These are phyloP conservation scores for Colletotrichum echinochloae DNA, from an alignment of 2,329 filamentous ascomycete species.

Conservation along the genomic window DNA sequence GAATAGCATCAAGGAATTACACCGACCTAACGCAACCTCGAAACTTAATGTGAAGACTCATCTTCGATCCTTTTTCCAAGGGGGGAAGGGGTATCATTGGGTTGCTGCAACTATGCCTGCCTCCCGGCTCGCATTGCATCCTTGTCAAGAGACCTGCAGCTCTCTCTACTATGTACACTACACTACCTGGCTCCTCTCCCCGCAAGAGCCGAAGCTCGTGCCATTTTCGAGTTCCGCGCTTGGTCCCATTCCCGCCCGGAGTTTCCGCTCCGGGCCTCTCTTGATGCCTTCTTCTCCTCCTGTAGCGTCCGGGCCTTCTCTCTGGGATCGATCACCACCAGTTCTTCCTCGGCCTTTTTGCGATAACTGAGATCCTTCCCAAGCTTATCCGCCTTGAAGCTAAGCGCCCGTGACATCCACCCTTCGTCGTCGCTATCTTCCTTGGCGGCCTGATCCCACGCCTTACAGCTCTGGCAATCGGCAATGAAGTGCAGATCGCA, in stretches of 20 bases:
- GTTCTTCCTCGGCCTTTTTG: slow-evolving; percentile 88
- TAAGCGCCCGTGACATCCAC: slow-evolving; percentile 89
- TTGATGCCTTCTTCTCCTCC: slow-evolving; percentile 71
- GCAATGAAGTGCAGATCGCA: slow-evolving; percentile 97
- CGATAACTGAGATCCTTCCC: slow-evolving; percentile 94
- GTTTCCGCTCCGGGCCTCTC: slow-evolving; percentile 63
- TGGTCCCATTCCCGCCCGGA: slow-evolving; percentile 71
- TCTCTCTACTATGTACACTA: slow-evolving; percentile 25
- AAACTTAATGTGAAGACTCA: slow-evolving; percentile 21
- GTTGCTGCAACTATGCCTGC: slow-evolving; percentile 20
- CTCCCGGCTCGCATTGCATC: slow-evolving; percentile 33
- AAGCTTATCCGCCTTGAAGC: slow-evolving; percentile 88
- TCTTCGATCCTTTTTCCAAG: slow-evolving; percentile 6
- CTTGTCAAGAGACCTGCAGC: slow-evolving; percentile 20
- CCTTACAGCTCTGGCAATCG: slow-evolving; percentile 90
- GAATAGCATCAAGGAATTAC: slow-evolving; percentile 34
- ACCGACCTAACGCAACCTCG: slow-evolving; percentile 33
- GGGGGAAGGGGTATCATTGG: slow-evolving; percentile 40
- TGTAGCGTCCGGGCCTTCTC: slow-evolving; percentile 82
- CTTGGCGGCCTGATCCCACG: slow-evolving; percentile 78
- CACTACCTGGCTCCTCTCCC: slow-evolving; percentile 67
- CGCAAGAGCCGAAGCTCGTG: slow-evolving; percentile 63
- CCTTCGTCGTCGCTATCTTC: slow-evolving; percentile 72
- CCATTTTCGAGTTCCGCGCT: slow-evolving; percentile 68
- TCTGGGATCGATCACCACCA: slow-evolving; percentile 92